phyloP scores from a whole-genome alignment of 495 filamentous ascomycete species.

The Choiromyces venosus region DNA sequence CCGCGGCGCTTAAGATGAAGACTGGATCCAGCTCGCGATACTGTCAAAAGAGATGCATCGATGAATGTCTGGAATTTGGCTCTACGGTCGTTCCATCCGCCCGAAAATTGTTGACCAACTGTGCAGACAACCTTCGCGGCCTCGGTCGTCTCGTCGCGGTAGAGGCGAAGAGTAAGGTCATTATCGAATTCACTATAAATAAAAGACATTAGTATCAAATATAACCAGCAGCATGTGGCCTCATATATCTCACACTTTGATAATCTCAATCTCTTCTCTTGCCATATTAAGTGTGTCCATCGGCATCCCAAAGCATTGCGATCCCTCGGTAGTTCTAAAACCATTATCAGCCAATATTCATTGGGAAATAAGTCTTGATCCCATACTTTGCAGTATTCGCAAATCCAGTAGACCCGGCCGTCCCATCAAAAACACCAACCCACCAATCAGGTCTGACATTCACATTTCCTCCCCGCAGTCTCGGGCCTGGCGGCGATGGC shows the following conservation, averaged over 20 bases:
- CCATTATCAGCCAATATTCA: neutral
- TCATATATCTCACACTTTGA: slow-evolving; percentile 38
- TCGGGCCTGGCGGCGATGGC: slow-evolving; percentile 19
- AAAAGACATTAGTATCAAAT: neutral
- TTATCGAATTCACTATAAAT: slow-evolving; percentile 48
- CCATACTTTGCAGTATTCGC: slow-evolving; percentile 27
- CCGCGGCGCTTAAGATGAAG: slow-evolving; percentile 54
- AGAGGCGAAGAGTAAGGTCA: slow-evolving; percentile 54
- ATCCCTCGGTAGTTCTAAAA: slow-evolving; percentile 33
- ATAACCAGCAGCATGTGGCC: neutral
- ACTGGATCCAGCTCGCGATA: slow-evolving; percentile 51
- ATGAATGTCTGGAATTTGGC: slow-evolving; percentile 38
- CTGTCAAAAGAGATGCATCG: slow-evolving; percentile 36
- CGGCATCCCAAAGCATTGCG: slow-evolving; percentile 35
- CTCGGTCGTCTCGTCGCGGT: slow-evolving; percentile 51
- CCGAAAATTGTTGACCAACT: slow-evolving; percentile 44
- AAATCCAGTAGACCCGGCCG: slow-evolving; percentile 29
- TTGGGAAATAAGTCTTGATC: neutral
- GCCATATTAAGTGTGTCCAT: slow-evolving; percentile 40
- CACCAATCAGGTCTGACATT: slow-evolving; percentile 36
- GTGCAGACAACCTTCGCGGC: slow-evolving; percentile 57
- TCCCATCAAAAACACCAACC: slow-evolving; percentile 34
- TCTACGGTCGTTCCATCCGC: slow-evolving; percentile 43
- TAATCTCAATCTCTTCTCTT: slow-evolving; percentile 41
- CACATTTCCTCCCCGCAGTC: slow-evolving; percentile 30